phyloP scores from a whole-genome alignment of 83 land plant genomes.

The Picea abies region DNA sequence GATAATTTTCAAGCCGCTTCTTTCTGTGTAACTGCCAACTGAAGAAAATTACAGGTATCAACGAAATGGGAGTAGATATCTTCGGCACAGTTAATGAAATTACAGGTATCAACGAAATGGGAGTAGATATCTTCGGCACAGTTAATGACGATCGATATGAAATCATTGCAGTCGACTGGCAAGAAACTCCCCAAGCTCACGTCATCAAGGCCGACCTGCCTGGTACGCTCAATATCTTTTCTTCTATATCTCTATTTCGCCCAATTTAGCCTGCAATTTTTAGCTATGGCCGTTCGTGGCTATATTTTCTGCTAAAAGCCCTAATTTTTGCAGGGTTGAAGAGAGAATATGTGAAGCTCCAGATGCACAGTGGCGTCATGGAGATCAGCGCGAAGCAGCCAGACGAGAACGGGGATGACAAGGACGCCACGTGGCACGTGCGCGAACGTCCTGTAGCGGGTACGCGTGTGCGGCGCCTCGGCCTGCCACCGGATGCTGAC shows the following conservation, averaged over 20 bases:
- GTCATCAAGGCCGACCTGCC: slow-evolving; percentile 25
- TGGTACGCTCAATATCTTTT: background rate
- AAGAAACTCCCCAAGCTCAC: slow-evolving; percentile 25
- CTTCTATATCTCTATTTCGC: no score
- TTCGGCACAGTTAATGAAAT: background rate
- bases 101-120: no score
- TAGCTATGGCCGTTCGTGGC: background rate
- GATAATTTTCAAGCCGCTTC: no score
- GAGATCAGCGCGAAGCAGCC: background rate
- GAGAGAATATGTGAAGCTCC: slow-evolving; percentile 4
- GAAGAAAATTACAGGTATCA: no score
- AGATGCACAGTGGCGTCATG: slow-evolving; percentile 5
- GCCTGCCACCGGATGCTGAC: background rate
- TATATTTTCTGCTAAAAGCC: background rate
- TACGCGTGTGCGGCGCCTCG: background rate
- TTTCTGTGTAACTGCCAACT: no score
- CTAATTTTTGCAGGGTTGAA: background rate
- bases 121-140: background rate
- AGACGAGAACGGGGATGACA: background rate
- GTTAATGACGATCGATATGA: no score
- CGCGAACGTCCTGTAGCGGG: background rate
- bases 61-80: background rate
- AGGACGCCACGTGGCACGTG: background rate
- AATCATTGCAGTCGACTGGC: slow-evolving; percentile 23
- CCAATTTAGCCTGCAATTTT: background rate